Evolutionary conservation across 2,329 filamentous ascomycete species (phyloP).

Genomic region (Aspergillus thermomutatus): DNA sequence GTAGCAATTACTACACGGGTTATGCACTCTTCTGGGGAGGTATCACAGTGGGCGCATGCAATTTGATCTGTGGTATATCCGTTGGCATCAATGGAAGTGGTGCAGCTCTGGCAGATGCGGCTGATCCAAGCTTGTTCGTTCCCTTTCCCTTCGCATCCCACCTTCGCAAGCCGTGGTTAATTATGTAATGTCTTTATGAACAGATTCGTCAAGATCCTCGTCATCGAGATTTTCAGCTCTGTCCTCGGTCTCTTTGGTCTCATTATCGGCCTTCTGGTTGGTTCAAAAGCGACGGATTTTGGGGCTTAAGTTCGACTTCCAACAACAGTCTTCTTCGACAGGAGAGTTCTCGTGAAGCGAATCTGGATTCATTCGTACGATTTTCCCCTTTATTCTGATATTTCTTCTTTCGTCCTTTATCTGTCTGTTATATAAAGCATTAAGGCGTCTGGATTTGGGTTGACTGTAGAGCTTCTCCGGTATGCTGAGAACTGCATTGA

Average conservation of each 20-base stretch:
- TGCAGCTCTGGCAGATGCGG: constrained; percentile 91
- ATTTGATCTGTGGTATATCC: constrained; percentile 90
- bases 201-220: constrained; percentile 97
- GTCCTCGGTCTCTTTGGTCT: constrained; percentile 94
- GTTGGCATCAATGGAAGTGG: constrained; percentile 98
- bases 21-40: constrained; percentile 96
- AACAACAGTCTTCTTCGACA: constrained; percentile 9
- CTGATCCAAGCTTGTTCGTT: constrained; percentile 80
- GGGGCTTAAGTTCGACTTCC: constrained; percentile 23
- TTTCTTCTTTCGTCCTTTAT: constrained; percentile 18
- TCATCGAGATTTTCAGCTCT: constrained; percentile 99
- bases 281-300: constrained; percentile 78
- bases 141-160: neutral
- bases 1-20: constrained; percentile 86
- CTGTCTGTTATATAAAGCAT: constrained; percentile 36
- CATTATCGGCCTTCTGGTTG: constrained; percentile 87
- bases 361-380: constrained; percentile 18
- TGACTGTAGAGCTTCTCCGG: constrained; percentile 25
- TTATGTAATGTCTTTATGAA: constrained; percentile 1
- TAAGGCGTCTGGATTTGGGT: constrained; percentile 37
- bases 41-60: constrained; percentile 90
- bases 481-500: constrained; percentile 27
- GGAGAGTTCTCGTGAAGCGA: constrained; percentile 12
- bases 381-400: constrained; percentile 17
- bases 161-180: neutral